phyloP scores from a whole-genome alignment of 2,329 filamentous ascomycete genomes.

The Parastagonospora nodorum region DNA sequence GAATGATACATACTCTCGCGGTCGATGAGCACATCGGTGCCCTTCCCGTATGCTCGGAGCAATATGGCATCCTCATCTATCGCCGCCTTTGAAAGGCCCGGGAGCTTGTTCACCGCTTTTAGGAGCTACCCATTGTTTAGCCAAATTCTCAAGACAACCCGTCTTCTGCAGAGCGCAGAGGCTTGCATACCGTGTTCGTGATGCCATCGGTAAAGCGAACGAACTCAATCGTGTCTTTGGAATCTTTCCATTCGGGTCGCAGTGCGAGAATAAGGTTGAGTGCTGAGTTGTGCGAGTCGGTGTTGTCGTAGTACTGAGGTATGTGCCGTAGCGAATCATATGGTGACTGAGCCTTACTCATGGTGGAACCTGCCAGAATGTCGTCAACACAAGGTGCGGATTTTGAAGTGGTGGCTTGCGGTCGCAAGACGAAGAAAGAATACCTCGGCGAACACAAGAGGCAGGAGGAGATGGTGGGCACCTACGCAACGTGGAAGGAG shows the following conservation, averaged over 20 bases:
- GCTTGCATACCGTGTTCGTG: conserved; percentile 77
- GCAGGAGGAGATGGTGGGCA: not conserved
- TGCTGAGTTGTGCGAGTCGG: conserved; percentile 78
- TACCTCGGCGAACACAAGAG: not conserved
- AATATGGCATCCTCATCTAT: conserved; percentile 50
- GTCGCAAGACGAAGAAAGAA: not conserved
- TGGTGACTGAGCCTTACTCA: conserved; percentile 33
- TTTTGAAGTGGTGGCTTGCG: not conserved
- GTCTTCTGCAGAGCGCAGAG: not conserved
- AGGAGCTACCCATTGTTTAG: conserved; percentile 55
- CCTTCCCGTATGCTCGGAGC: conserved; percentile 90
- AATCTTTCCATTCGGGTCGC: conserved; percentile 79
- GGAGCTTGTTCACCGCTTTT: conserved; percentile 73
- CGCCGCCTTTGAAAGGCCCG: conserved; percentile 59
- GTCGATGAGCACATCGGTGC: conserved; percentile 94
- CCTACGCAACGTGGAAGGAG: not conserved
- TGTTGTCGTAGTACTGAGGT: conserved; percentile 76
- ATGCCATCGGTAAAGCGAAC: conserved; percentile 96
- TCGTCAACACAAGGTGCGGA: conserved; percentile 7
- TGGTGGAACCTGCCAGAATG: conserved; percentile 15
- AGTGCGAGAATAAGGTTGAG: conserved; percentile 78
- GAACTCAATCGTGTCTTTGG: conserved; percentile 78
- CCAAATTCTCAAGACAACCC: conserved; percentile 1
- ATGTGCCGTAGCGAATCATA: conserved; percentile 60
- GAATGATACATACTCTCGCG: conserved; percentile 72